Evolutionary conservation across 768 basidiomycete genomes (phyloP), one percentile per base, ranked within the genome.

Genomic region (Asterophora lycoperdoides): DNA sequence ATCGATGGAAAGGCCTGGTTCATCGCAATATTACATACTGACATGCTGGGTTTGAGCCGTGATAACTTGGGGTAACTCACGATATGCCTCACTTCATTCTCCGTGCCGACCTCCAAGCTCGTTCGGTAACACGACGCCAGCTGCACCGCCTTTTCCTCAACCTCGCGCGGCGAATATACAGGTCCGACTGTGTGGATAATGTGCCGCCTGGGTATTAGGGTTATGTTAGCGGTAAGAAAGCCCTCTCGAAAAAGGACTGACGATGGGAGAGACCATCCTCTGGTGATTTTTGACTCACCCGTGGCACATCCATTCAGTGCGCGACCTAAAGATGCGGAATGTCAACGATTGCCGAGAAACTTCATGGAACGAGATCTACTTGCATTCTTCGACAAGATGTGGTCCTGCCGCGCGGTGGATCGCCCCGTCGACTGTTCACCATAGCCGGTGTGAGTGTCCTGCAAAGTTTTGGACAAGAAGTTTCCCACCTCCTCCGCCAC

Each of bases 121-220:
- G 62, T 76, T 48, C 63, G 67, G 60, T 93, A 93, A 58, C 86
- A 87, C 8, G 86, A 86, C 3, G 72, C 71, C 11, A 93, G 73
- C 52, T 80, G 74, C 49, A 61, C 55, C 5, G 80, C 80, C 45
- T 75, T 77, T 20, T 62, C 64, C 35, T 75, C 73, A 32, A 64
- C 65, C 20, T 72, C 65, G 1, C 55, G 49, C 2, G 57, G 47
- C 4, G 70, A 72, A 61, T 86, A 90, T 1, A 87, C 63, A 0
- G 90, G 90, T 9, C 90, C 90, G 13, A 92, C 90, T 3, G 90
- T 76, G 57, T 92, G 90, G 35, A 93, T 88, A 50, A 93, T 72
- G 60, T 84, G 74, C 32, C 76, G 75, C 32, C 89, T 49, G 28
- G n/a, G n/a, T n/a, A n/a, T n/a, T n/a, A n/a, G n/a, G n/a, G n/a